Conservation (phyloP, 306 rosid genomes). For the Pyrus bretschneideri region DNA sequence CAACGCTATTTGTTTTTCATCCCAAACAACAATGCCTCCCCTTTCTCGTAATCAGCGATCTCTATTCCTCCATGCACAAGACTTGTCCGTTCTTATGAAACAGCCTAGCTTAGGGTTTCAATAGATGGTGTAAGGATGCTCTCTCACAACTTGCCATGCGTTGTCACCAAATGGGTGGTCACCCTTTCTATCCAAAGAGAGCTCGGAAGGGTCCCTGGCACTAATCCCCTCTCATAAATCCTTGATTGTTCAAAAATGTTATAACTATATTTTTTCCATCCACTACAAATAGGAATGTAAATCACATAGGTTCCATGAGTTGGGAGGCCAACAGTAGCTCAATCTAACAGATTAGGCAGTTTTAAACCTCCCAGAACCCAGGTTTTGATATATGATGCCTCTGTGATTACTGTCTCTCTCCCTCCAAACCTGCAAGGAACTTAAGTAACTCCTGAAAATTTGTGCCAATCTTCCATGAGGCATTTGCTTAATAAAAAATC, state of each 20-base stretch:
- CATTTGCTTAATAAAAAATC: background rate
- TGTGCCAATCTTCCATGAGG: background rate
- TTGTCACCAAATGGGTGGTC: background rate
- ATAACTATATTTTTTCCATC: background rate
- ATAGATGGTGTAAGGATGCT: background rate
- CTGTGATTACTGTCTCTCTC: background rate
- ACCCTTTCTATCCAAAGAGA: background rate
- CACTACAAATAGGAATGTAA: background rate
- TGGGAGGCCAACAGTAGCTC: background rate
- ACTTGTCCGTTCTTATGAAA: background rate
- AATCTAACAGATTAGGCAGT: too few species aligned
- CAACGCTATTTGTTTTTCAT: background rate
- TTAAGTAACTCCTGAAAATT: background rate
- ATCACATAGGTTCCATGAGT: background rate
- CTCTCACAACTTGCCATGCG: background rate
- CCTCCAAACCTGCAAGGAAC: background rate
- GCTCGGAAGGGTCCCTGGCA: background rate
- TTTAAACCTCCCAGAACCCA: background rate
- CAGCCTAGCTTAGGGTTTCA: background rate
- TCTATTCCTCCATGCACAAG: background rate
- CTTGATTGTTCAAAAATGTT: background rate
- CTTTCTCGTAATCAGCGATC: background rate
- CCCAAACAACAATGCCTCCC: background rate
- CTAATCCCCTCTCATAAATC: background rate
- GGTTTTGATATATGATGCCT: background rate